These are phyloP conservation scores for Blepharisma stoltei DNA, from an alignment of 73 alveolate species.

Conservation along the genomic window DNA sequence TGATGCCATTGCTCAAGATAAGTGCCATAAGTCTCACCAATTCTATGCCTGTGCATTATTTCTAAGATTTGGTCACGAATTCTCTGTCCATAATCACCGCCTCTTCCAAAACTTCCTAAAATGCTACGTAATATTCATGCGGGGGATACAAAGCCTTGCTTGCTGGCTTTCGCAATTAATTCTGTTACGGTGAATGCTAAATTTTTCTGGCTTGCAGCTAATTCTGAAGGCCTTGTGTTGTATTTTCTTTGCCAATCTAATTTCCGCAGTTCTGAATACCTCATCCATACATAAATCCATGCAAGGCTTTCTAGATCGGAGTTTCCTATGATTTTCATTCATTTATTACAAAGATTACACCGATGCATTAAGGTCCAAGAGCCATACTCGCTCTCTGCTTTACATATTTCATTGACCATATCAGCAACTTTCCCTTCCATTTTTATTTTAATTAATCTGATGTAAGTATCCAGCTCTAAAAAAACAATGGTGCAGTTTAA, in stretches of 20 bases:
- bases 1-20: conserved; percentile 91
- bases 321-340: conserved; percentile 30
- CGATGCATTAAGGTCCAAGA: conserved; percentile 85
- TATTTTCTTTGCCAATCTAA: conserved; percentile 88
- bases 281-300: conserved; percentile 65
- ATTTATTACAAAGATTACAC: conserved; percentile 58
- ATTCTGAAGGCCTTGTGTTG: conserved; percentile 88
- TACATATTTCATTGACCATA: conserved; percentile 54
- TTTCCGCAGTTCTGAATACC: conserved; percentile 62
- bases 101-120: conserved; percentile 83
- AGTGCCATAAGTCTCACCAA: neutral
- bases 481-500: too few relatives aligned
- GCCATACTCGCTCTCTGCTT: conserved; percentile 65
- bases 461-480: too few relatives aligned
- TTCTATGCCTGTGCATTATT: conserved; percentile 64
- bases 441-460: too few relatives aligned
- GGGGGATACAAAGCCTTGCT: neutral
- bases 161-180: neutral
- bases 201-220: conserved; percentile 47
- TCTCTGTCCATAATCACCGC: conserved; percentile 90
- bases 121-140: conserved; percentile 29
- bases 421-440: conserved; percentile 37
- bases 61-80: conserved; percentile 88
- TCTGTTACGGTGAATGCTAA: conserved; percentile 7
- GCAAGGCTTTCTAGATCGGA: conserved; percentile 41